Base-by-base conservation (phyloP, 2,329 filamentous ascomycete species). In the Sporothrix curviconia region DNA sequence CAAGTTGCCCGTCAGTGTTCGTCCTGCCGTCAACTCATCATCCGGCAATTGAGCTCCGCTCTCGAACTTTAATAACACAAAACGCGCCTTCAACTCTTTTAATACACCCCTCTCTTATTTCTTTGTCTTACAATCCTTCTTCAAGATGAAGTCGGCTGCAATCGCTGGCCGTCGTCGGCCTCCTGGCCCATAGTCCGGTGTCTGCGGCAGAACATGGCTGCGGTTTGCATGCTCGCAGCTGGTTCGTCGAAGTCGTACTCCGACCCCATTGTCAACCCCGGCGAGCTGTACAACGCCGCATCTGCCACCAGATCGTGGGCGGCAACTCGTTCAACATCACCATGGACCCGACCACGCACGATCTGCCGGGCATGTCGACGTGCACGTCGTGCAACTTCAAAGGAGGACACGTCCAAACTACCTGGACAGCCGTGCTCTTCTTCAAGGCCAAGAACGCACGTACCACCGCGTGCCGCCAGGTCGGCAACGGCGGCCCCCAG, bases 151-250 rank as follows among this genome's bases (percentile, higher is more conserved):
- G 59, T 55, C 43, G 43, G 56, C 54, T 30, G 28, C 47, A 5
- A 51, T 58, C 15, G 42, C 51, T 30, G 58, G n/a, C 55, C 50
- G 55, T 57, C 22, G 58, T 47, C 32, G 63, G 66, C 59, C 65
- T 69, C 60, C 61, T 68, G 55, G 67, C 64, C 51, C 67, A 65
- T 59, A 64, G 58, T 66, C 59, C 49, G 63, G 62, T 25, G 68
- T 66, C 12, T n/a, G n/a, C n/a, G n/a, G n/a, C 69, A 71, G 64
- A 71, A 72, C 65, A 76, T 76, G 74, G n/a, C 67, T 77, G 62
- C 73, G 74, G 34, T 77, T 77, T 62, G 73, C 73, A 24, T 77
- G 74, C 69, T 76, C 74, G 39, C 74, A 77, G 68, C 70, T 77
- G 28, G 73, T 76, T n/a, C 37, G 73, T 76, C 54, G 74, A 76